Evolutionary conservation across 192 early-diverging fungal genomes (phyloP), one percentile per base, ranked within the genome.

Genomic region (Backusella psychrophila): DNA sequence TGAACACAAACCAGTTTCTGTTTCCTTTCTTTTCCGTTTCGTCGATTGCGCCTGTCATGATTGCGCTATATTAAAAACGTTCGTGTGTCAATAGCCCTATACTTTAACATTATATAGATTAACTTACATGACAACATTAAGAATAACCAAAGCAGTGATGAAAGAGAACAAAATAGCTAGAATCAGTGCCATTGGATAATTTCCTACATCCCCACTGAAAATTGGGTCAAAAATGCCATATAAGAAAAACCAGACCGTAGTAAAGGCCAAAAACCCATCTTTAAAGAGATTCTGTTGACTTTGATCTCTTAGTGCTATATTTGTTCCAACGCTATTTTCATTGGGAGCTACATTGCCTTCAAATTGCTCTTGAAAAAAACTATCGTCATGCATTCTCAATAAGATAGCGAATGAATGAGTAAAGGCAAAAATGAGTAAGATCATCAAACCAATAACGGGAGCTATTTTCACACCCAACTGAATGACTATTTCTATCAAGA

Each of bases 151-250:
- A 49, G 17, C 15, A 49, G 46, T 49, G 19, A 49, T 49, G 6
- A 75, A 75, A 21, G 63, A 75, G 12, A 75, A 65, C 21, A 75
- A 17, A 44, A 75, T 31, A 7, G 23, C 17, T 5, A 75, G 14
- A 19, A 65, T 7, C 6, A 65, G 33, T 33, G 42, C 38, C 31
- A 75, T 66, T 29, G 38, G 39, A 66, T 41, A 26, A 8, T 67
- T 31, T 34, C 59, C 73, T 26, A 39, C 63, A 19, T 59, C 21
- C 0, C 38, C 39, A 34, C 66, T 42, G 46, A 31, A 12, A 38
- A 67, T 67, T 0, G 73, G 36, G 29, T 67, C 73, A 41, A 65
- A 75, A 0, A 42, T 42, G 46, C 73, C 73, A 31, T 67, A 46
- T 1, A 75, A 31, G 19, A 75, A 75, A 5, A 67, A 41, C 41